phyloP scores from a whole-genome alignment of 2,329 filamentous ascomycete genomes.

The Fusarium sp. region DNA sequence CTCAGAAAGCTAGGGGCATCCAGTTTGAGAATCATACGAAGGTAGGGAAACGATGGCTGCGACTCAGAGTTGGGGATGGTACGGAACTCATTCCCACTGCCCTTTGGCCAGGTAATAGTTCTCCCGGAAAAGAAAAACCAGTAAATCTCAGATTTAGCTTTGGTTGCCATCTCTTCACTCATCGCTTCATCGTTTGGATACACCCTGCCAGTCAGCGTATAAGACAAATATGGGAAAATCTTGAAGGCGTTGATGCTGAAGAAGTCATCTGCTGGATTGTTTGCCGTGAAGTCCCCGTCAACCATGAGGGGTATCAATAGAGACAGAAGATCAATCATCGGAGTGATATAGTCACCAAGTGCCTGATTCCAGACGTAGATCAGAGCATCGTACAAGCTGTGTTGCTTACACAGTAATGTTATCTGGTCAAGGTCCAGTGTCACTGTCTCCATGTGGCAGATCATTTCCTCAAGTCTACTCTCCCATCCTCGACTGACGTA shows the following conservation, averaged over 20 bases:
- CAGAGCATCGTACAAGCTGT: slow-evolving; percentile 92
- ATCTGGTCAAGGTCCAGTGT: slow-evolving; percentile 96
- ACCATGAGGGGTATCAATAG: slow-evolving; percentile 72
- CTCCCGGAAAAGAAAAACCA: slow-evolving; percentile 93
- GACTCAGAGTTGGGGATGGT: slow-evolving; percentile 66
- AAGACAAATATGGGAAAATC: slow-evolving; percentile 94
- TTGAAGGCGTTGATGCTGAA: slow-evolving; percentile 82
- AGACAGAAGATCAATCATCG: slow-evolving; percentile 82
- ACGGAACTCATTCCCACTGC: slow-evolving; percentile 67
- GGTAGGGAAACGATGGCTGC: slow-evolving; percentile 85
- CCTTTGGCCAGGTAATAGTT: slow-evolving; percentile 78
- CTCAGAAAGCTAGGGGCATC: slow-evolving; percentile 94
- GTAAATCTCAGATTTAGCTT: slow-evolving; percentile 89
- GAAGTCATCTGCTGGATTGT: slow-evolving; percentile 68
- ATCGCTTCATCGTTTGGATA: slow-evolving; percentile 87
- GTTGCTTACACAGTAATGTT: slow-evolving; percentile 88
- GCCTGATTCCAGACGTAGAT: slow-evolving; percentile 98
- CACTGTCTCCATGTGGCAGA: slow-evolving; percentile 89
- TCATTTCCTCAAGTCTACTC: slow-evolving; percentile 87
- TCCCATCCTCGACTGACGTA: slow-evolving; percentile 82
- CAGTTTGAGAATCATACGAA: slow-evolving; percentile 85
- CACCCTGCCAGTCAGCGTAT: slow-evolving; percentile 86
- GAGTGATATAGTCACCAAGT: slow-evolving; percentile 88
- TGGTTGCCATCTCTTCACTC: slow-evolving; percentile 74
- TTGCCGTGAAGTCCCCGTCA: slow-evolving; percentile 63